Base-by-base conservation (phyloP, 2,329 filamentous ascomycete genomes). In the Paecilomyces variotii region DNA sequence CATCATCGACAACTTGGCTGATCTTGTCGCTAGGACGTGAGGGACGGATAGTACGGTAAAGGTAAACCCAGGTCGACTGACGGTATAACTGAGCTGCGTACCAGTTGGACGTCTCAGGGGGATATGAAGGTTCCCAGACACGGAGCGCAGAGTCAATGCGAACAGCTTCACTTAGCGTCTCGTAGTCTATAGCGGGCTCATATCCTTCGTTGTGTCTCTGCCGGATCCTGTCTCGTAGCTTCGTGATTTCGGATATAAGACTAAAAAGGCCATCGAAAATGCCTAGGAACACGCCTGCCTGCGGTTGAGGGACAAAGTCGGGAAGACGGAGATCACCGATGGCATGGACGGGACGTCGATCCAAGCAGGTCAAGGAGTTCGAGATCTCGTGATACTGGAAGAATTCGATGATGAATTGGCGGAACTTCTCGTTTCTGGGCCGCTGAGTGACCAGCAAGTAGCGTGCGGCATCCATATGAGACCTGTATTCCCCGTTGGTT, bases 201-300 rank as follows among this genome's bases (percentile, higher is more conserved):
- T 84, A 75, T 2, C 83, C 77, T 57, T 82, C 69, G 57, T 80
- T 75, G 64, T 91, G 86, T 56, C 90, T 86, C 32, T 79, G 77
- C 4, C 91, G 84, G 61, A 96, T 88, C 2, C 80, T 81, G 71
- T 92, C 88, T 50, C 91, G 84, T 39, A 96, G 83, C 11, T 84
- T 83, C 1, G 89, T 91, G 60, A 95, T 93, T 67, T 89, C 85
- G 6, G 87, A 87, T 30, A 96, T 86, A 68, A 89, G 87, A 34
- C 83, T 82, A 69, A 96, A 91, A 1, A 96, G 78, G 0, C 90
- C 90, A 67, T 96, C 91, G 49, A 88, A 85, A 27, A 96, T 87
- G 25, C 91, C 91, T 4, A 96, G 79, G 3, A 96, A 79, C n/a
- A 77, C 79, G 7, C 81, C 82, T 2, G 80, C 82, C 62, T 82